phyloP scores from a whole-genome alignment of 1,284 basidiomycete genomes.

The Malassezia nana region DNA sequence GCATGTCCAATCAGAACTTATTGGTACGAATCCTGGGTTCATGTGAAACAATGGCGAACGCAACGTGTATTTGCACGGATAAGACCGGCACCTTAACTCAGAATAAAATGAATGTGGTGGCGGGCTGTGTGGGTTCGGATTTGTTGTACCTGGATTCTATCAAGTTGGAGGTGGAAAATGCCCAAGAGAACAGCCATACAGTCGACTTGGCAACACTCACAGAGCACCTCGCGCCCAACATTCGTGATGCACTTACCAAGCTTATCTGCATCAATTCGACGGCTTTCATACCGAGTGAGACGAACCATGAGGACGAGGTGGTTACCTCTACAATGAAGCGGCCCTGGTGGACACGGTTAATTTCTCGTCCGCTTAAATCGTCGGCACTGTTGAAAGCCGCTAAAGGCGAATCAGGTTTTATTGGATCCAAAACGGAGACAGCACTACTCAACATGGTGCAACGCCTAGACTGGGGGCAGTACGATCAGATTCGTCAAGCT shows the following conservation, averaged over 20 bases:
- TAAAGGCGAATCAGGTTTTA: conserved; percentile 52
- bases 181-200: conserved; percentile 24
- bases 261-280: conserved; percentile 88
- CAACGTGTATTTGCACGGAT: conserved; percentile 89
- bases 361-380: conserved; percentile 14
- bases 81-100: conserved; percentile 77
- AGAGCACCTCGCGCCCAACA: conserved; percentile 54
- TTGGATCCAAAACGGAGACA: conserved; percentile 93
- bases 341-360: neutral
- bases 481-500: conserved; percentile 60
- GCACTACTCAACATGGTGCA: conserved; percentile 83
- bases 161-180: conserved; percentile 55
- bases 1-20: conserved; percentile 88
- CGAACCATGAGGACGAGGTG: conserved; percentile 28
- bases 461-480: conserved; percentile 70
- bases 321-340: conserved; percentile 12
- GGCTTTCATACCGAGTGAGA: conserved; percentile 67
- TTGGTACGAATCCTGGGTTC: conserved; percentile 88
- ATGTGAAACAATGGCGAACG: conserved; percentile 98
- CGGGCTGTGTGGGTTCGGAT: conserved; percentile 82
- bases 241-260: conserved; percentile 67
- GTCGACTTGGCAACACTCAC: conserved; percentile 9
- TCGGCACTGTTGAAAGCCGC: conserved; percentile 11
- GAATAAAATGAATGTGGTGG: conserved; percentile 90
- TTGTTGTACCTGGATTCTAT: conserved; percentile 81